These are phyloP conservation scores for Globisporangium abappressorium DNA, from an alignment of 352 stramenopile species.

Conservation along the genomic window DNA sequence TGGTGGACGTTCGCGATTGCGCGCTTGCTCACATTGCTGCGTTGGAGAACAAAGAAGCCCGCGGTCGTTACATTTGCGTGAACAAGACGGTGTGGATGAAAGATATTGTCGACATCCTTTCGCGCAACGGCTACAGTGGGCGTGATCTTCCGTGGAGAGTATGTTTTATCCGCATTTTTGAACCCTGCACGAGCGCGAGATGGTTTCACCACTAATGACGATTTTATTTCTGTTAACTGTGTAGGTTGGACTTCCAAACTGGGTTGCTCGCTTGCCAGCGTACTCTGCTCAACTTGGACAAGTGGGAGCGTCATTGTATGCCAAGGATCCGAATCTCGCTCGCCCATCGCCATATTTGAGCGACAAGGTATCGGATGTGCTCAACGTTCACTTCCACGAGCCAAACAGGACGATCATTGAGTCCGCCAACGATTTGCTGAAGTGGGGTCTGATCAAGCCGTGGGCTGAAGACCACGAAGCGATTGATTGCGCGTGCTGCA, in stretches of 20 bases:
- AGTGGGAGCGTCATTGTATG: constrained; percentile 74
- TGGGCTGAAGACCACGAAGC: constrained; percentile 87
- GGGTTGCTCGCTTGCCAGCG: constrained; percentile 79
- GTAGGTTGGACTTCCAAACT: constrained; percentile 72
- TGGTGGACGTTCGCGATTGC: constrained; percentile 86
- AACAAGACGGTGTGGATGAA: constrained; percentile 87
- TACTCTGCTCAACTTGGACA: constrained; percentile 86
- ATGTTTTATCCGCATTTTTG: not conserved
- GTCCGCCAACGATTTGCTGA: constrained; percentile 78
- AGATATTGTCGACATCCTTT: constrained; percentile 83
- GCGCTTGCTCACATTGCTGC: constrained; percentile 76
- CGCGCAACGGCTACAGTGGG: constrained; percentile 82
- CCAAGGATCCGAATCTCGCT: constrained; percentile 48
- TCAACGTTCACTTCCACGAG: constrained; percentile 75
- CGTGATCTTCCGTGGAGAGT: constrained; percentile 82
- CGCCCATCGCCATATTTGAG: constrained; percentile 75
- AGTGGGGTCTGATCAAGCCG: constrained; percentile 85
- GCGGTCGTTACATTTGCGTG: constrained; percentile 84
- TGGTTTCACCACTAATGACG: not conserved
- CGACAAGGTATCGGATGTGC: constrained; percentile 75
- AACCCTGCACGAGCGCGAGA: not conserved
- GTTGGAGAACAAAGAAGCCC: constrained; percentile 81
- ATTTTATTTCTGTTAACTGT: not conserved
- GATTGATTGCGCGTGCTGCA: constrained; percentile 67
- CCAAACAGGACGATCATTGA: constrained; percentile 68